phyloP scores from a whole-genome alignment of 2,329 filamentous ascomycete species.

The Zopfia rhizophila region DNA sequence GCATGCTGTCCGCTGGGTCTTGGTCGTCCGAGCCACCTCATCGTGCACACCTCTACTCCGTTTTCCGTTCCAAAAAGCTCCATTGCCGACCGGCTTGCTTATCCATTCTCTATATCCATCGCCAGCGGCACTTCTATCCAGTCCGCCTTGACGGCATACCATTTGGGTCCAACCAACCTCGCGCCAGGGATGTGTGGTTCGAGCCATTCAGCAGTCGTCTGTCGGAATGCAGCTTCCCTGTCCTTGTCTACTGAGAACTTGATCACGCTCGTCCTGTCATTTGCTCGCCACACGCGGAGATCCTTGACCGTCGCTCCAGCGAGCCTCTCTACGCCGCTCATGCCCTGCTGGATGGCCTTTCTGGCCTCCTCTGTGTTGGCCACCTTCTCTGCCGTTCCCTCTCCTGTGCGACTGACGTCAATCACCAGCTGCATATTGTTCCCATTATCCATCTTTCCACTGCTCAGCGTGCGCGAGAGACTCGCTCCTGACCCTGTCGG shows the following conservation, averaged over 20 bases:
- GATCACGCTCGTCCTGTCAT: conserved; percentile 1
- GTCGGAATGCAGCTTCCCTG: background rate
- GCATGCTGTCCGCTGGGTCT: background rate
- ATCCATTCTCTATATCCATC: conserved; percentile 1
- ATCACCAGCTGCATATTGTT: background rate
- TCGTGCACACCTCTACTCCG: conserved; percentile 2
- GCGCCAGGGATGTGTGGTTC: background rate
- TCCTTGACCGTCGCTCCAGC: background rate
- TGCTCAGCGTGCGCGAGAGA: background rate
- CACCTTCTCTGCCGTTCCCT: background rate
- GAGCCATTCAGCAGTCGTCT: background rate
- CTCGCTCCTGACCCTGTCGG: background rate
- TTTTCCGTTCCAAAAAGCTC: background rate
- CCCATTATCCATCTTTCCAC: background rate
- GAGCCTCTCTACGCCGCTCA: background rate
- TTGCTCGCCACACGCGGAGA: background rate
- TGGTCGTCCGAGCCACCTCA: background rate
- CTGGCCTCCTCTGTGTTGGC: background rate
- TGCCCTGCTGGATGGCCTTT: background rate
- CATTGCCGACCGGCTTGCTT: background rate
- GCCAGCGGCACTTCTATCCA: conserved; percentile 1
- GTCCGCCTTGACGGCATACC: conserved; percentile 7
- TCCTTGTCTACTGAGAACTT: conserved; percentile 4
- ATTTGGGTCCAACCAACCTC: background rate
- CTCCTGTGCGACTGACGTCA: background rate